Evolutionary conservation across 1,284 basidiomycete species (phyloP), one percentile per base, ranked within the genome.

Genomic region (Cryptococcus floricola): DNA sequence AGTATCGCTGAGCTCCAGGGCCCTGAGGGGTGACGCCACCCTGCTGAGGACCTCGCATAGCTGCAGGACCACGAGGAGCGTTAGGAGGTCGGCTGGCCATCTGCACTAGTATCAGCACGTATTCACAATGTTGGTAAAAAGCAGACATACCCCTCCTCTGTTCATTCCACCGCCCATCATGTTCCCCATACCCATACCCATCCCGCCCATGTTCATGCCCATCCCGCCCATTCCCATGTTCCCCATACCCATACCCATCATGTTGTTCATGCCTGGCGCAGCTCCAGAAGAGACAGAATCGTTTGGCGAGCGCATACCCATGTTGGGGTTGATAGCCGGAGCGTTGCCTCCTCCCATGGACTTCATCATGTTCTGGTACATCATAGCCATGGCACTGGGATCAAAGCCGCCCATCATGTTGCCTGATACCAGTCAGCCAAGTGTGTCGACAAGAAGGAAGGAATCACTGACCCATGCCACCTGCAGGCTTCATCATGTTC

Each of bases 1-100:
- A 74, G 56, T 77, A 75, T 48, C 89, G 80, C 73, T 90, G 87
- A 1, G 89, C 89, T 0, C 88, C 88, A 39, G 86, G 61, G 78
- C 50, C 82, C 34, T 38, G 42, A 23, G 37, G 56, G 42, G 18
- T 67, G 66, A 67, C 71, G 50, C 66, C 65, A 75, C 25, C 28
- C n/a, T 62, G 64, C 9, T 58, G 48, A 37, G 47, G 61, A 18
- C 52, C 56, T 38, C 77, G 69, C 78, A 79, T 79, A 16, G 78
- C 77, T 5, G 78, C 77, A 5, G 78, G 77, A 37, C 77, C 78
- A 18, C 77, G 66, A 41, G 76, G 75, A 3, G 76, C 76, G 56
- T 73, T 76, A 6, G 76, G 74, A 4, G 65, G 58, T 57, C 64
- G 52, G 13, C 6, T 19, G 34, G 19, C 39, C 39, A 39, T 54